Conservation (phyloP, 73 alveolate genomes). For the Blepharisma japonicum region DNA sequence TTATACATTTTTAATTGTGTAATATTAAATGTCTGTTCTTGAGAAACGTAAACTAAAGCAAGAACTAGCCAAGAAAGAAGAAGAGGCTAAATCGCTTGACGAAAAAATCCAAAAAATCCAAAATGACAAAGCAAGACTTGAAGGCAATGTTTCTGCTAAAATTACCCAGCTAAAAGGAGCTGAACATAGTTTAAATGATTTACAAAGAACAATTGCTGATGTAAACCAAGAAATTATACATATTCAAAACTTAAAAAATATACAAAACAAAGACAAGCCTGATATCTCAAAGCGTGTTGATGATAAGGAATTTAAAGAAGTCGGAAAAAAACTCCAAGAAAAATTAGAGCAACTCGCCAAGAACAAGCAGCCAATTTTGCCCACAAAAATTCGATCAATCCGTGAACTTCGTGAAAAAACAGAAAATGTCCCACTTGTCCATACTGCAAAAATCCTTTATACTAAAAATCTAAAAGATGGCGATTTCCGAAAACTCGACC, state of each 20-base stretch:
- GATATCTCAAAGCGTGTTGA: background rate
- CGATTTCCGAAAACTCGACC: background rate
- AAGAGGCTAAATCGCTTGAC: no score
- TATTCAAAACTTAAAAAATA: background rate
- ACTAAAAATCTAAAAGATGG: slow-evolving; percentile 5
- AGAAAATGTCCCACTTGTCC: background rate
- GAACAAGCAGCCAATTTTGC: background rate
- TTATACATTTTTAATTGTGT: no score
- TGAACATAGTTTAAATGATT: background rate
- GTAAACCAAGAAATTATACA: background rate
- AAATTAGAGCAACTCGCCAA: background rate
- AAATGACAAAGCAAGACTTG: no score
- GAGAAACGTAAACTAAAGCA: no score
- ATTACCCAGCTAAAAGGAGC: background rate
- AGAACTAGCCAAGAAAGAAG: no score
- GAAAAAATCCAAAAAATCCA: no score
- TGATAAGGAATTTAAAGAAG: slow-evolving; percentile 9
- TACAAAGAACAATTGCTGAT: background rate
- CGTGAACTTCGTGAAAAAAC: background rate
- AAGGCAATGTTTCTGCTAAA: no score
- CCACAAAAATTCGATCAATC: background rate
- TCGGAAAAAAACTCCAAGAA: slow-evolving; percentile 26
- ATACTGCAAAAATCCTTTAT: slow-evolving; percentile 1
- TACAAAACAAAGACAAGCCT: background rate
- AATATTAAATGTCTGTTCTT: no score